A percentile compares a stretch with the other conserved stretches of the same genome.
Conservation (phyloP, 176 grass and related monocot genomes). For the Urochloa ruziziensis region DNA sequence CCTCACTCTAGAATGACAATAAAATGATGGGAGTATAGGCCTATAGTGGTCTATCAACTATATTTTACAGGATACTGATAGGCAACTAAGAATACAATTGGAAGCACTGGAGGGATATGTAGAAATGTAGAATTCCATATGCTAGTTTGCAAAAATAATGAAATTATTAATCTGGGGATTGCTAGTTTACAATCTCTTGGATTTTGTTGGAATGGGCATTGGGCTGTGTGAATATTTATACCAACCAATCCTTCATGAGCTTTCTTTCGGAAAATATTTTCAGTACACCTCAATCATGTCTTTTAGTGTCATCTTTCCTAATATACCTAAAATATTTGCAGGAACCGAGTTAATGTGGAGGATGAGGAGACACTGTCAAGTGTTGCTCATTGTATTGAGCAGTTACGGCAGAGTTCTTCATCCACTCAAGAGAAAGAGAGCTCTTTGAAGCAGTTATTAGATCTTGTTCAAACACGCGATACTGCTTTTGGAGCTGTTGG, state of each 20-base stretch:
- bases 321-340: constrained; percentile 31
- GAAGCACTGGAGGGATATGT: background rate
- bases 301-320: background rate
- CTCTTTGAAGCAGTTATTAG: constrained; percentile 82
- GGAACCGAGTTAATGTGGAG: constrained; percentile 68
- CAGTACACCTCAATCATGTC: background rate
- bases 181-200: background rate
- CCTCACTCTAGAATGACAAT: background rate
- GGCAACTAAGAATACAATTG: background rate
- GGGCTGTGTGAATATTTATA: background rate
- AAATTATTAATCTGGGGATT: background rate
- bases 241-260: background rate
- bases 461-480: constrained; percentile 93
- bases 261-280: background rate
- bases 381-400: constrained; percentile 88
- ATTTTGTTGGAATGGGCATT: background rate
- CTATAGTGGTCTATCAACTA: background rate
- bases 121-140: background rate
- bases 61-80: constrained; percentile 3
- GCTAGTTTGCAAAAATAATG: background rate
- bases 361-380: constrained; percentile 94
- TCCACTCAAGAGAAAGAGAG: constrained; percentile 79
- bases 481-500: constrained; percentile 82
- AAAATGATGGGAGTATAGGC: background rate
- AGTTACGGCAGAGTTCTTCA: constrained; percentile 75